Percentiles rank a stretch among this genome's conserved stretches.
Evolutionary conservation across 2,329 filamentous ascomycete species (phyloP).

Genomic region (Neofusicoccum sp.): DNA sequence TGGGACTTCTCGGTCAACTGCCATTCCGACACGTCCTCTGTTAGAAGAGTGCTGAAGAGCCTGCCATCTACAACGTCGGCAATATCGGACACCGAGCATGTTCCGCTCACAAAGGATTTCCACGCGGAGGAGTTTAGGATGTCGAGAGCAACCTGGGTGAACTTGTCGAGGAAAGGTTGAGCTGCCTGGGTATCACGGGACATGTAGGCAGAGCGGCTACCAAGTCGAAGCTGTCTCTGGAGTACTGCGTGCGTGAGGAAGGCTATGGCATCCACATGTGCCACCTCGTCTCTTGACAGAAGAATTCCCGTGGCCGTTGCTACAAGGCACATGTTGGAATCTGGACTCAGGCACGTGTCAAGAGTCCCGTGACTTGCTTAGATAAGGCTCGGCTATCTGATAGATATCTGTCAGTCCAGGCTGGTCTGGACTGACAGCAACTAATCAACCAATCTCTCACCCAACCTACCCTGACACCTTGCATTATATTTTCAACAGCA

Average conservation of each 20-base stretch:
- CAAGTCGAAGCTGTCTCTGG: conserved; percentile 1
- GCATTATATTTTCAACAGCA: no score
- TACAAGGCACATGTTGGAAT: neutral
- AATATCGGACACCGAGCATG: conserved; percentile 33
- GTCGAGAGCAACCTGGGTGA: neutral
- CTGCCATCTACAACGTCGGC: conserved; percentile 58
- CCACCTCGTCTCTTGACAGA: neutral
- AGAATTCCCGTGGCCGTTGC: neutral
- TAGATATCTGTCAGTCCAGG: no score
- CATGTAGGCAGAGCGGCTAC: neutral
- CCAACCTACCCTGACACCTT: no score
- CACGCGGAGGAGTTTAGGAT: neutral
- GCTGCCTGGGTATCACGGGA: neutral
- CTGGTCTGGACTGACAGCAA: no score
- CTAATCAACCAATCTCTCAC: no score
- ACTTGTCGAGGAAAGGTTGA: neutral
- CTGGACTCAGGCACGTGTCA: no score
- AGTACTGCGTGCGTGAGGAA: neutral
- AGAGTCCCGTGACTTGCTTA: no score
- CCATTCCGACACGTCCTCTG: neutral
- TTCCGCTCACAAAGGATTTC: neutral
- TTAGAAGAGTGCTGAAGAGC: conserved; percentile 32
- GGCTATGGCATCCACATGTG: neutral
- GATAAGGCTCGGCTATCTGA: no score
- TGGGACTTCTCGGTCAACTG: neutral